phyloP scores from a whole-genome alignment of 164 flowering plant genomes.

The Piper betle region DNA sequence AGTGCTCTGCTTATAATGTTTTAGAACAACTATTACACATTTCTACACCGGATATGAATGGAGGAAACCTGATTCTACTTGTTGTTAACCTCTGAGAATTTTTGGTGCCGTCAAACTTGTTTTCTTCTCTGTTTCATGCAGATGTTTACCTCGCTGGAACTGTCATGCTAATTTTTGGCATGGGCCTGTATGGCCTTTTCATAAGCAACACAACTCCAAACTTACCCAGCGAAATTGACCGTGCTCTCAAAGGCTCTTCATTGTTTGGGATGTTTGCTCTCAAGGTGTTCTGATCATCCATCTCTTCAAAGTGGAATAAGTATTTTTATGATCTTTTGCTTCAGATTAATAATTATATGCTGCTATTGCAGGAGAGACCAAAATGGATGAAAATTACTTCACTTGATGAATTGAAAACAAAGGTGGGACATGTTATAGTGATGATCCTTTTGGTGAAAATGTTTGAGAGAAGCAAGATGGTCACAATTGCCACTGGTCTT shows the following conservation, averaged over 20 bases:
- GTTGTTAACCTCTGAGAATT: background rate
- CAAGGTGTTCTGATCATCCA: conserved; percentile 32
- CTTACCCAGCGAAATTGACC: conserved; percentile 39
- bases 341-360: background rate
- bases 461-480: conserved; percentile 99
- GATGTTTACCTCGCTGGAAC: conserved; percentile 99
- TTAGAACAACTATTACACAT: too few relatives aligned
- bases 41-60: too few relatives aligned
- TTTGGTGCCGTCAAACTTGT: background rate
- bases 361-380: conserved; percentile 59
- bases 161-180: conserved; percentile 90
- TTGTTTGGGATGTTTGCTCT: conserved; percentile 95
- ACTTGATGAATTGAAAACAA: conserved; percentile 87
- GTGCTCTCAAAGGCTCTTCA: conserved; percentile 79
- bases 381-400: conserved; percentile 95
- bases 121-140: conserved; percentile 17
- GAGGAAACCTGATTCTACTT: background rate
- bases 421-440: conserved; percentile 95
- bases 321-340: background rate
- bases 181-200: conserved; percentile 91
- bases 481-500: conserved; percentile 63
- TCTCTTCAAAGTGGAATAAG: background rate
- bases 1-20: too few relatives aligned
- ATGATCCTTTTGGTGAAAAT: conserved; percentile 97
- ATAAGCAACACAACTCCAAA: conserved; percentile 57